Base-by-base conservation (phyloP, 1,284 basidiomycete genomes). In the Cutaneotrichosporon sp. region DNA sequence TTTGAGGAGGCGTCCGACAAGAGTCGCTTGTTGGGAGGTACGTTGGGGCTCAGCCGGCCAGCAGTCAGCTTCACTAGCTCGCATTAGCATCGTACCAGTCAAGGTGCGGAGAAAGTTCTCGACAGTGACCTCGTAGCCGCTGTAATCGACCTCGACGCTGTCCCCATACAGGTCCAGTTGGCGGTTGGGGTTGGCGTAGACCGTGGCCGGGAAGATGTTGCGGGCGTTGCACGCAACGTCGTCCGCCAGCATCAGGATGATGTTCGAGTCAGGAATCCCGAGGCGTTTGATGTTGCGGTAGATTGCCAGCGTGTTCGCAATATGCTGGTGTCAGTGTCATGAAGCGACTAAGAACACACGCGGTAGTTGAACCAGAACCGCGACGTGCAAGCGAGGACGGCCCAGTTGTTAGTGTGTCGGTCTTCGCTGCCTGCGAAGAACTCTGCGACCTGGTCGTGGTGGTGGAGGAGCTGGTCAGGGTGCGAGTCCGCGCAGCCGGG, bases 301-400 rank as follows among this genome's bases (percentile, higher is more conserved):
- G 94, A 99, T 97, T 73, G 94, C 95, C 13, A 99, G 85, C 0
- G 95, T 91, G 81, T 99, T 99, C 16, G 96, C 89, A 90, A 98
- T 97, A 78, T 99, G 96, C 90, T 97, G 69, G 49, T 26, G 52
- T 56, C 21, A 13, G 50, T 5, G 61, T 53, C 22, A 31, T 18
- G 5, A 13, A 52, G 32, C 16, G 6, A n/a, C 10, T 34, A 32
- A n/a, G 22, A 36, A 84, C 89, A 62, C 74, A 96, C 94, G 49
- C 96, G 84, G 75, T 99, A 99, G 78, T 99, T 99, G 85, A 99
- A 98, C 95, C 95, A 97, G 77, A 95, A 97, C 65, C 95, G 82
- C 7, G 92, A 96, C 0, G 97, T 86, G 74, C 91, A 95, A 1
- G 98, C 94, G 30, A 99, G 84, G 1, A 99, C 95, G 0, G 96